Evolutionary conservation across 192 early-diverging fungal genomes (phyloP).

Genomic region (Mortierella alpina): DNA sequence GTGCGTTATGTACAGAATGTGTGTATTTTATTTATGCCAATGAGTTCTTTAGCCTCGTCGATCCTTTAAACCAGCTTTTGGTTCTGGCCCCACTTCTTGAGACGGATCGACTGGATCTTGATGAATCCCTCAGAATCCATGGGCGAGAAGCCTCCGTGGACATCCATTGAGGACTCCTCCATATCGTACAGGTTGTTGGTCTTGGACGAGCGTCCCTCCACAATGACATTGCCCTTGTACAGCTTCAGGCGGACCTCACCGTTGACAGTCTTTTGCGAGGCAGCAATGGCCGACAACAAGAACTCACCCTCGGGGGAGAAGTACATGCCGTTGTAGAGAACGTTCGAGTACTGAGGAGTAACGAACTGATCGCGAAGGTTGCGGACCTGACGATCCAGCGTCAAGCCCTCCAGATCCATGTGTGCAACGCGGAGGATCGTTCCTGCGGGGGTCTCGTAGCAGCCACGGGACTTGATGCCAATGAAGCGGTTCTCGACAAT

Average conservation of each 20-base stretch:
- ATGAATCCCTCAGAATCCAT: constrained; percentile 96
- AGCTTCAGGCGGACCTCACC: constrained; percentile 95
- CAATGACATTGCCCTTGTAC: constrained; percentile 92
- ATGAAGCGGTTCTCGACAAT: constrained; percentile 99
- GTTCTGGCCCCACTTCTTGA: constrained; percentile 80
- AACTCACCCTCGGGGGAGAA: constrained; percentile 96
- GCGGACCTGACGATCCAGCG: constrained; percentile 95
- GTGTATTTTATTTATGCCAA: no score
- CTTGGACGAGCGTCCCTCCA: constrained; percentile 90
- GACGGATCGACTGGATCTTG: constrained; percentile 95
- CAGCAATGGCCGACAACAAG: constrained; percentile 82
- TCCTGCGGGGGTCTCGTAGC: constrained; percentile 99
- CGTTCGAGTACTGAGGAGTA: constrained; percentile 75
- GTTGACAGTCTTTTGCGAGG: constrained; percentile 88
- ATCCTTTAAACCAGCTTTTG: constrained; percentile 41
- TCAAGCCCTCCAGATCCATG: constrained; percentile 95
- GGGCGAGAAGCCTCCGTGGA: constrained; percentile 92
- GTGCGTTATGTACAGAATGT: no score
- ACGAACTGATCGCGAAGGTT: constrained; percentile 93
- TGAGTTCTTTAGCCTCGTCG: not conserved
- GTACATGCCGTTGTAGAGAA: constrained; percentile 97
- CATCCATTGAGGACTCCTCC: constrained; percentile 97
- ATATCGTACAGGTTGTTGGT: constrained; percentile 92
- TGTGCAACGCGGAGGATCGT: constrained; percentile 96
- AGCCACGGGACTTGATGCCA: constrained; percentile 98